Evolutionary conservation across 2,329 filamentous ascomycete species (phyloP).

Genomic region (Rutstroemia sp.): DNA sequence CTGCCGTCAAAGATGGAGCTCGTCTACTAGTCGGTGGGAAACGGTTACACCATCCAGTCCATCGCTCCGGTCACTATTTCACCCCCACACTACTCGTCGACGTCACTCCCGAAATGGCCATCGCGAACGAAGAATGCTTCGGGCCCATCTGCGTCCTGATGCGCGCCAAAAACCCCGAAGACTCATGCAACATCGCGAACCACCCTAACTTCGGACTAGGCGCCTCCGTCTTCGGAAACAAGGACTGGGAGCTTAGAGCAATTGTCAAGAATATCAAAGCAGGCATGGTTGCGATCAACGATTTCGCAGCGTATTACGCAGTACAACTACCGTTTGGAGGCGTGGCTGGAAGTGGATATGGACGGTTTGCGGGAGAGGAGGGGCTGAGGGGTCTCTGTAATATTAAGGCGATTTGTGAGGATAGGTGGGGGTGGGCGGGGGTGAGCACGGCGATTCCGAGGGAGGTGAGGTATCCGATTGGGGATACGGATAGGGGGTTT

Average conservation of each 20-base stretch:
- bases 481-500: slow-evolving; percentile 56
- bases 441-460: slow-evolving; percentile 71
- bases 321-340: slow-evolving; percentile 90
- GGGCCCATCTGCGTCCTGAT: slow-evolving; percentile 85
- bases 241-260: slow-evolving; percentile 51
- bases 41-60: slow-evolving; percentile 61
- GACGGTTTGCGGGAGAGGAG: slow-evolving; percentile 85
- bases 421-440: slow-evolving; percentile 56
- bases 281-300: slow-evolving; percentile 92
- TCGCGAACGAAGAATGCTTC: slow-evolving; percentile 89
- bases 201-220: slow-evolving; percentile 79
- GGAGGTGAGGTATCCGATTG: slow-evolving; percentile 74
- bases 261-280: slow-evolving; percentile 65
- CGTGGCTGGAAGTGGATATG: slow-evolving; percentile 76
- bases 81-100: slow-evolving; percentile 83
- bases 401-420: slow-evolving; percentile 75
- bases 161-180: slow-evolving; percentile 53
- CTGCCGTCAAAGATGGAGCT: slow-evolving; percentile 74
- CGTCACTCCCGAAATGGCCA: slow-evolving; percentile 76
- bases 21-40: slow-evolving; percentile 74
- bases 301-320: slow-evolving; percentile 90
- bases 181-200: slow-evolving; percentile 75
- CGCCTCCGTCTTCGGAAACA: slow-evolving; percentile 75
- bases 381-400: slow-evolving; percentile 82
- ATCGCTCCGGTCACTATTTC: slow-evolving; percentile 85